Evolutionary conservation across 2,329 filamentous ascomycete genomes (phyloP).

Genomic region (Aspergillus sp.): DNA sequence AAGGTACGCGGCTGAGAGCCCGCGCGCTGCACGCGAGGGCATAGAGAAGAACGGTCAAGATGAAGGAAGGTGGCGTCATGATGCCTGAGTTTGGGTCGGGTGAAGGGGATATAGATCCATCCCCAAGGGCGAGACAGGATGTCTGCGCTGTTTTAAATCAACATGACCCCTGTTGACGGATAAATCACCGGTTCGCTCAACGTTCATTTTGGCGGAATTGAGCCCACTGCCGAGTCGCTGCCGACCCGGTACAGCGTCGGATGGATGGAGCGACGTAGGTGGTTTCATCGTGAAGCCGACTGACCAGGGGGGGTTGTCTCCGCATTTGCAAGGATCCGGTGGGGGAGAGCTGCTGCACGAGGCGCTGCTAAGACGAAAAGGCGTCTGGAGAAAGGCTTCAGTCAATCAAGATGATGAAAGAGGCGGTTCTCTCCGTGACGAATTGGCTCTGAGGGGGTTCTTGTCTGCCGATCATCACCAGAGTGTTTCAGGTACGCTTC

Average conservation of each 20-base stretch:
- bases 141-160: background rate
- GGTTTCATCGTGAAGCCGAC: background rate
- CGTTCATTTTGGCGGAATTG: too few species aligned
- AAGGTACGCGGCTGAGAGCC: background rate
- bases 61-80: background rate
- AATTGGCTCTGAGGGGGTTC: background rate
- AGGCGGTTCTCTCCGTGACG: background rate
- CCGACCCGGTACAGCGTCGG: background rate
- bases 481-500: background rate
- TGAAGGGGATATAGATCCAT: background rate
- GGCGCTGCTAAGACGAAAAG: background rate
- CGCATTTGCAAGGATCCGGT: background rate
- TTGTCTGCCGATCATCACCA: background rate
- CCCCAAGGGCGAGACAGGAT: background rate
- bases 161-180: background rate
- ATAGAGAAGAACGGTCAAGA: conserved; percentile 8
- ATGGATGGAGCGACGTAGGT: background rate
- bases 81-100: background rate
- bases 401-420: background rate
- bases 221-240: too few species aligned
- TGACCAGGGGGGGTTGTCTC: background rate
- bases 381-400: background rate
- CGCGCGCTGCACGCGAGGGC: conserved; percentile 9
- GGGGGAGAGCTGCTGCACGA: background rate
- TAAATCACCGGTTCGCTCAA: background rate